Evolutionary conservation across 139 green algal genomes (phyloP).

Genomic region (Chlorella sp.): DNA sequence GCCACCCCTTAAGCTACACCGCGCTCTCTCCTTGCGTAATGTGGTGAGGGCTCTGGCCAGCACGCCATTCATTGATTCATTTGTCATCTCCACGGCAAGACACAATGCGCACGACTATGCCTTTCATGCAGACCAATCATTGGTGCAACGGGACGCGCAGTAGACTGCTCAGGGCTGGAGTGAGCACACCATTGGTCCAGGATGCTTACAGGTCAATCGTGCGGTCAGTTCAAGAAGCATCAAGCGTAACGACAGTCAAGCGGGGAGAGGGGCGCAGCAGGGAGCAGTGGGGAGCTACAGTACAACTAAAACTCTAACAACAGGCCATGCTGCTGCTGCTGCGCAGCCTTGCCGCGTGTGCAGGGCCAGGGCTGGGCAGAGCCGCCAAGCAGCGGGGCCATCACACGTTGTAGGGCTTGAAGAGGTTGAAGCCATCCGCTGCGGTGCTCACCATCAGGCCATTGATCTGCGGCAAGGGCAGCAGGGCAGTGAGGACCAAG

Average conservation of each 20-base stretch:
- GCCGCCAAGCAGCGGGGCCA: not conserved
- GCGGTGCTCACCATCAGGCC: conserved; percentile 92
- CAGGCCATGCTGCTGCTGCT: not conserved
- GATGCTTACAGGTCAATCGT: no score
- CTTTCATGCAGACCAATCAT: no score
- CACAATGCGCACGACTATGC: no score
- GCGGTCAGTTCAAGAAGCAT: not conserved
- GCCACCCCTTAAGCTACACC: no score
- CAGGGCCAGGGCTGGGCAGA: not conserved
- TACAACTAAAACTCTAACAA: not conserved
- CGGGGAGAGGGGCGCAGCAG: not conserved
- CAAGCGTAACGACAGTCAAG: not conserved
- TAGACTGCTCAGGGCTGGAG: no score
- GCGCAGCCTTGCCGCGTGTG: not conserved
- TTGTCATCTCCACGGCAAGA: no score
- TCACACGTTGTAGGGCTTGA: conserved; percentile 94
- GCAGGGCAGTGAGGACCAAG: not conserved
- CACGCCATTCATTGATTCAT: no score
- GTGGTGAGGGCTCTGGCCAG: no score
- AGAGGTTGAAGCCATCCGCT: conserved; percentile 95
- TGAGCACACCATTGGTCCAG: no score
- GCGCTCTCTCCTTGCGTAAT: no score
- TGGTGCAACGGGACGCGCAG: no score
- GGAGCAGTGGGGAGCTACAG: not conserved
- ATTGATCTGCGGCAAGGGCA: conserved; percentile 80